Percentiles rank a stretch among this genome's conserved stretches.
Conservation (phyloP, 768 basidiomycete species). For the Amanita jacksonii region DNA sequence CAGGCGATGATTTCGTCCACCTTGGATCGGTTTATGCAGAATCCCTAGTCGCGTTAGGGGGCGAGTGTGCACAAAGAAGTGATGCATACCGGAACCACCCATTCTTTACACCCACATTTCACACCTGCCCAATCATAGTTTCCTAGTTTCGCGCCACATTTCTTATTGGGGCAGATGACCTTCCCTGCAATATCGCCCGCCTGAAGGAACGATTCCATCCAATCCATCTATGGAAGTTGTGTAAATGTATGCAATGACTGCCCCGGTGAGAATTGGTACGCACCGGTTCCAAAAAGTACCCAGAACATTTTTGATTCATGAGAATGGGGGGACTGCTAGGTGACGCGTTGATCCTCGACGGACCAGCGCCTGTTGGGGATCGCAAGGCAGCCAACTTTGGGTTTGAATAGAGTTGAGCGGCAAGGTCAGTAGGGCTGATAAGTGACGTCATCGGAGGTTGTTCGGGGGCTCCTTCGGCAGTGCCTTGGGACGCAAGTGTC, state of each 20-base stretch:
- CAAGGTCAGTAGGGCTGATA: constrained; percentile 29
- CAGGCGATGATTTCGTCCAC: constrained; percentile 45
- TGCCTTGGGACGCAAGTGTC: constrained; percentile 16
- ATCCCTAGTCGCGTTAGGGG: constrained; percentile 30
- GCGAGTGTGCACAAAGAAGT: not conserved
- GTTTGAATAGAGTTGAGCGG: constrained; percentile 31
- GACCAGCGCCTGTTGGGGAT: constrained; percentile 10
- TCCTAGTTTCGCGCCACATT: constrained; percentile 85
- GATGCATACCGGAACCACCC: constrained; percentile 78
- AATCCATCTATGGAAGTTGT: constrained; percentile 57
- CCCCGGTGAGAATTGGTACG: constrained; percentile 22
- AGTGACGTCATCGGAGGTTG: constrained; percentile 21
- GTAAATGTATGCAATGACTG: not conserved
- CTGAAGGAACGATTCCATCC: constrained; percentile 85
- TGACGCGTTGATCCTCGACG: constrained; percentile 14
- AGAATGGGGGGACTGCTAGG: constrained; percentile 57
- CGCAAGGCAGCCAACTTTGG: constrained; percentile 34
- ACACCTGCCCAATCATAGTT: constrained; percentile 97
- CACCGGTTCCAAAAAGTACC: constrained; percentile 95
- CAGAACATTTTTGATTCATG: constrained; percentile 79
- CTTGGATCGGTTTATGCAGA: constrained; percentile 60
- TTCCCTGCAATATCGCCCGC: constrained; percentile 79
- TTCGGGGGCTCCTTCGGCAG: constrained; percentile 8
- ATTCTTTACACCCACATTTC: constrained; percentile 82
- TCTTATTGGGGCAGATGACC: constrained; percentile 86